Conservation (phyloP, 176 grass and related monocot genomes). For the Dactylis glomerata region DNA sequence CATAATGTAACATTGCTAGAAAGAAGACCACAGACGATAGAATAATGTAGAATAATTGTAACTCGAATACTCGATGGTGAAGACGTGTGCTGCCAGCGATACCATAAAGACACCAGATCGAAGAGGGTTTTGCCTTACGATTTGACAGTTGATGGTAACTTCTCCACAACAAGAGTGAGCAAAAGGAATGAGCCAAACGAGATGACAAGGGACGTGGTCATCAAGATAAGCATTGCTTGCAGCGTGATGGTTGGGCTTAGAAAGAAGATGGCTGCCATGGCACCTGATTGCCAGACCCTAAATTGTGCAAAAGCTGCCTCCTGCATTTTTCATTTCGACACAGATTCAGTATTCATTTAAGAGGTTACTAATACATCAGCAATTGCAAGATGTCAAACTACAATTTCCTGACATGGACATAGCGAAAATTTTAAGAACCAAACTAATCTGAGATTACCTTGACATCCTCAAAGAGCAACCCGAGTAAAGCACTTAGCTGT, state of each 20-base stretch:
- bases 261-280: slow-evolving; percentile 89
- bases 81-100: background rate
- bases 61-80: no score
- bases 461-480: slow-evolving; percentile 73
- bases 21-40: no score
- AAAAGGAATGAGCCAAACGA: slow-evolving; percentile 58
- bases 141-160: slow-evolving; percentile 18
- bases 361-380: no score
- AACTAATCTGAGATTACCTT: slow-evolving; percentile 54
- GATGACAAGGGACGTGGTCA: slow-evolving; percentile 41
- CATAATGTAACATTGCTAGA: no score
- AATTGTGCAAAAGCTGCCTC: slow-evolving; percentile 91
- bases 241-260: slow-evolving; percentile 71
- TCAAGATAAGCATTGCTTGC: slow-evolving; percentile 68
- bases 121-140: slow-evolving; percentile 15
- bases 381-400: no score
- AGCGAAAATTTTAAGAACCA: slow-evolving; percentile 13
- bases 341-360: slow-evolving; percentile 2
- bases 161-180: slow-evolving; percentile 49
- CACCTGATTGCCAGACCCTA: slow-evolving; percentile 91
- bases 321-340: slow-evolving; percentile 45
- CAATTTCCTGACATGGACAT: no score
- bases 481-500: slow-evolving; percentile 79
- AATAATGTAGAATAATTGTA: no score
- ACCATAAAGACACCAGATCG: background rate